Base-by-base conservation (phyloP, 225 moss, liverwort and hornwort genomes). In the Bryum argenteum region DNA sequence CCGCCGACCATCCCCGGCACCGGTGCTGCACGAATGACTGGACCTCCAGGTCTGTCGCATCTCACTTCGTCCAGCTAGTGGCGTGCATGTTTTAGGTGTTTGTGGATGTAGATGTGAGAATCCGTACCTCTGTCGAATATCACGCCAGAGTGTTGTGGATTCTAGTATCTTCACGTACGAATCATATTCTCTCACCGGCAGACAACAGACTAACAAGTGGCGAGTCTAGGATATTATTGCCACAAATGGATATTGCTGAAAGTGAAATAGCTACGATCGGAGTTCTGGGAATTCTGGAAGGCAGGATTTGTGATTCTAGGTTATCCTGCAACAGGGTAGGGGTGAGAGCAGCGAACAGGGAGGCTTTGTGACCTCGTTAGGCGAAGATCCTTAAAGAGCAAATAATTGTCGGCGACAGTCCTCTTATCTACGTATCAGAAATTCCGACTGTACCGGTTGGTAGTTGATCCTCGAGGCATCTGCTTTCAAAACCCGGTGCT, bases 1-100 rank as follows among this genome's bases (percentile, higher is more conserved):
- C 65, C 79, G 40, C 86, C 84, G 8, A 44, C 73, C 52, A 73
- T 79, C 72, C 57, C 64, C 13, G 55, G 77, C 38, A 38, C 67
- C 28, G 75, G 61, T 69, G 43, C 61, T 45, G 75, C 54, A 2
- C 69, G 71, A 52, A 69, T 77, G 65, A 57, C 50, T 16, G 83
- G 78, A 41, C 81, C 81, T 66, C 56, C 83, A 87, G 87, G 87
- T 87, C 22, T 73, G 80, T 75, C 52, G 11, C 53, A 54, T 58
- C 53, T 21, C 9, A 66, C 57, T 38, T 16, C 67, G 38, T 75
- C 24, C 44, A 44, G 37, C 57, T 38, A 10, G 52, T 75, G 56
- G 47, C 40, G 17, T 43, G 41, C 26, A 54, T 42, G 13, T 63
- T 10, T 1, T 14, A 12, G 38, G 44, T 50, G 33, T 69, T 77